Conservation (phyloP, 495 filamentous ascomycete species). For the Penicillium coprophilum region DNA sequence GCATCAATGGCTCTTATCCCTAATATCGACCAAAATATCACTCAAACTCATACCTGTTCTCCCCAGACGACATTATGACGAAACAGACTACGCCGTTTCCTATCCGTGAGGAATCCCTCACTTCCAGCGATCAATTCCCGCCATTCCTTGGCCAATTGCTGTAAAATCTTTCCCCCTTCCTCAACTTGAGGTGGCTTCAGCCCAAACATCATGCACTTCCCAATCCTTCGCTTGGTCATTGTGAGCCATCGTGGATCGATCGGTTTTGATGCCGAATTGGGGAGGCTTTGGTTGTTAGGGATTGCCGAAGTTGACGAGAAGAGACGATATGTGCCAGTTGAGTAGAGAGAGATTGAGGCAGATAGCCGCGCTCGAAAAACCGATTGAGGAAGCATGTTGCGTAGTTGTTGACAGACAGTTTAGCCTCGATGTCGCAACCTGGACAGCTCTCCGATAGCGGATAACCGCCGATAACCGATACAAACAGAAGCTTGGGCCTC, state of each 20-base stretch:
- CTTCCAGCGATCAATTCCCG: constrained; percentile 70
- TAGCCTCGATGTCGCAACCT: background rate
- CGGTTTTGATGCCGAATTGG: constrained; percentile 12
- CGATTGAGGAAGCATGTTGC: constrained; percentile 23
- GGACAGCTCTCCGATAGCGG: background rate
- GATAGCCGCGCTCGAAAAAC: constrained; percentile 22
- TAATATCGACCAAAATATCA: background rate
- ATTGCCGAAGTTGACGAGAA: constrained; percentile 26
- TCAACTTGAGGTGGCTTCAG: constrained; percentile 57
- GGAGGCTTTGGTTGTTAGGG: constrained; percentile 10
- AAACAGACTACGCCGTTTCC: constrained; percentile 62
- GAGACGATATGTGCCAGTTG: constrained; percentile 13
- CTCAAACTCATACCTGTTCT: constrained; percentile 66
- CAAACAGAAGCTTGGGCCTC: constrained; percentile 18
- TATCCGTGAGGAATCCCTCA: constrained; percentile 76
- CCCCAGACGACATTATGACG: constrained; percentile 82
- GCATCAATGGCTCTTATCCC: constrained; percentile 9
- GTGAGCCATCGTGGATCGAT: constrained; percentile 70
- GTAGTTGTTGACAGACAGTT: constrained; percentile 10
- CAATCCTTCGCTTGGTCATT: constrained; percentile 69
- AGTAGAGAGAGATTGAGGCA: background rate
- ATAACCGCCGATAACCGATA: constrained; percentile 16
- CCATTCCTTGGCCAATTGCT: constrained; percentile 71
- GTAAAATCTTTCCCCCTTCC: constrained; percentile 61
- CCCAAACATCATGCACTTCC: constrained; percentile 82